phyloP scores from a whole-genome alignment of 2,329 filamentous ascomycete species.

The Paracorniculantispora psalliotae region DNA sequence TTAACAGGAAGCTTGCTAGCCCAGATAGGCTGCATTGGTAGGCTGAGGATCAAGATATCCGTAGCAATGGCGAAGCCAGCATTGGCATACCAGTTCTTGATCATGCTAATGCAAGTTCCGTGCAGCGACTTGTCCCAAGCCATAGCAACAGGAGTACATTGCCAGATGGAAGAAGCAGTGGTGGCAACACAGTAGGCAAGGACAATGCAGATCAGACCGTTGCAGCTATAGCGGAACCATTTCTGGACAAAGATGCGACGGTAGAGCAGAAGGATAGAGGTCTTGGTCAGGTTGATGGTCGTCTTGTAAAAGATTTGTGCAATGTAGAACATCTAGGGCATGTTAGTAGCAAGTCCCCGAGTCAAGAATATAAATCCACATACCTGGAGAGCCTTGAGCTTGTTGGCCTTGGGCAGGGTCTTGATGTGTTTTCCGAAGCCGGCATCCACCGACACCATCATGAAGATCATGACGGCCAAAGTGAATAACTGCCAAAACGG shows the following conservation, averaged over 20 bases:
- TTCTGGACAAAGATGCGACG: constrained; percentile 47
- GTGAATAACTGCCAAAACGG: constrained; percentile 28
- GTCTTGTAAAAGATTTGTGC: constrained; percentile 51
- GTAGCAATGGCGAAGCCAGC: constrained; percentile 42
- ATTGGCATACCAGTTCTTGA: constrained; percentile 45
- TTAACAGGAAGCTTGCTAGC: constrained; percentile 36
- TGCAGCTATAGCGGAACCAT: constrained; percentile 41
- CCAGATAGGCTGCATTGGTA: constrained; percentile 45
- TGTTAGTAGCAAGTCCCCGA: neutral
- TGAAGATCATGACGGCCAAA: constrained; percentile 31
- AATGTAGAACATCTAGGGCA: constrained; percentile 41
- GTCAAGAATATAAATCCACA: neutral
- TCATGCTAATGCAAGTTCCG: constrained; percentile 41
- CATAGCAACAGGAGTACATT: constrained; percentile 43
- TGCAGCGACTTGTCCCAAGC: constrained; percentile 40
- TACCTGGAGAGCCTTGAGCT: constrained; percentile 33
- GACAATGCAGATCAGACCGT: constrained; percentile 37
- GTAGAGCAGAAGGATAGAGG: constrained; percentile 49
- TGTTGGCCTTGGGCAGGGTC: constrained; percentile 29
- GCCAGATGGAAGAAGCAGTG: constrained; percentile 41
- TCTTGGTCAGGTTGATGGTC: constrained; percentile 48
- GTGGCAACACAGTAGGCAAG: constrained; percentile 42
- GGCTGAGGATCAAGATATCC: constrained; percentile 40
- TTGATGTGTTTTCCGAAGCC: constrained; percentile 39
- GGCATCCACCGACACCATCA: constrained; percentile 36